Evolutionary conservation across 305 asterid genomes (phyloP).

Genomic region (Plantago lanceolata): DNA sequence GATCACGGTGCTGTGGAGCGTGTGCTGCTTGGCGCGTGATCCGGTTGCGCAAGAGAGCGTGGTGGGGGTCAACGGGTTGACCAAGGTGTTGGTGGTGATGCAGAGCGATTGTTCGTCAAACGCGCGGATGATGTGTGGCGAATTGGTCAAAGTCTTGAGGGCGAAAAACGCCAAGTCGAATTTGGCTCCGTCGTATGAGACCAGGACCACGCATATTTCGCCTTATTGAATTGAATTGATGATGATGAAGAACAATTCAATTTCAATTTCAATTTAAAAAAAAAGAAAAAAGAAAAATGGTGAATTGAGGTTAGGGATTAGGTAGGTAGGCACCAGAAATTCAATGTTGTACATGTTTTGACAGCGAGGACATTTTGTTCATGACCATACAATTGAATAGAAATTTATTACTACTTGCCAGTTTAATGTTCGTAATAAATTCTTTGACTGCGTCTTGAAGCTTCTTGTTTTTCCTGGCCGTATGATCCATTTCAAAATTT

Average conservation of each 20-base stretch:
- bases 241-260: neutral
- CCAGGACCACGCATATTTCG: constrained; percentile 74
- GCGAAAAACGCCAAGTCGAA: constrained; percentile 54
- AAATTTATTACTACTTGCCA: neutral
- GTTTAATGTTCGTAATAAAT: neutral
- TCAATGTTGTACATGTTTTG: constrained; percentile 8
- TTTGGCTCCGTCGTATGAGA: constrained; percentile 78
- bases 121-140: constrained; percentile 63
- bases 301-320: neutral
- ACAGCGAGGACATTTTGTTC: constrained; percentile 5
- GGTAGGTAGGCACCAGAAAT: constrained; percentile 10
- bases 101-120: constrained; percentile 61
- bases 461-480: neutral
- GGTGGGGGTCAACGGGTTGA: constrained; percentile 52
- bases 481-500: neutral
- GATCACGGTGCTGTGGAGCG: constrained; percentile 74
- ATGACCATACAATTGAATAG: constrained; percentile 8
- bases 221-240: constrained; percentile 51
- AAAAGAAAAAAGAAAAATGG: neutral
- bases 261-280: constrained; percentile 3
- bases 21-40: constrained; percentile 65
- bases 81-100: constrained; percentile 80
- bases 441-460: neutral
- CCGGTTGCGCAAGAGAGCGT: constrained; percentile 47
- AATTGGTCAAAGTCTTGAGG: constrained; percentile 73